Evolutionary conservation across 2,329 filamentous ascomycete species (phyloP), one percentile per base, ranked within the genome.

Genomic region (Nannizzia gypsea): DNA sequence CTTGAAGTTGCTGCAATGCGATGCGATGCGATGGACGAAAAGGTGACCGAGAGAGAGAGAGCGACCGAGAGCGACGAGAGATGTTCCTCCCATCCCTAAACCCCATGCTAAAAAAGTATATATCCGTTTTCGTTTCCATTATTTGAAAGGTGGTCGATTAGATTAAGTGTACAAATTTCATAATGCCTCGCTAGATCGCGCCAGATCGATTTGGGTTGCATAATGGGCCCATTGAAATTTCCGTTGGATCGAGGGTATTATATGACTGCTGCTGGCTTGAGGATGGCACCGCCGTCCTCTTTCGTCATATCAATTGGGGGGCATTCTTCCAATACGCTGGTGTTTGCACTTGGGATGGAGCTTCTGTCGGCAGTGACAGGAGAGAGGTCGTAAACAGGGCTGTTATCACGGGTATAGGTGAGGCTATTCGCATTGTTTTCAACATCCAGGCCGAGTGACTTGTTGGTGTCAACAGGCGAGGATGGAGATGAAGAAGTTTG

Each of bases 291-390:
- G 22, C 22, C 48, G 9, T 52, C 48, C 26, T 52, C 48, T 13
- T 52, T 52, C 6, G 26, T n/a, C 48, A 52, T 74, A 75, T 60
- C 71, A 69, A 26, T 65, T 5, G 9, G 48, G 28, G 9, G 48
- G 28, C 48, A 24, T n/a, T 67, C 60, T 74, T 75, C 58, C 67
- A 64, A 6, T 56, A 81, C 80, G 67, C 83, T 84, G 40, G 78
- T 78, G 64, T 79, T 83, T 1, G 83, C 82, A 70, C 84, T 88
- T 3, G 84, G 81, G 1, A 85, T 78, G 62, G 81, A 84, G 69
- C 78, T 84, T 69, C 83, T 88, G 68, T 87, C 87, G 42, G 82
- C 82, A 66, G 86, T 85, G 65, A 69, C 69, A 20, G 72, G 57
- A 56, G 69, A 64, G 58, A 67, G 63, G 11, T 64, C 64, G 46